Percentiles rank a stretch among this genome's conserved stretches.
Evolutionary conservation across 2,329 filamentous ascomycete genomes (phyloP).

Genomic region (Aureobasidium melanogenum): DNA sequence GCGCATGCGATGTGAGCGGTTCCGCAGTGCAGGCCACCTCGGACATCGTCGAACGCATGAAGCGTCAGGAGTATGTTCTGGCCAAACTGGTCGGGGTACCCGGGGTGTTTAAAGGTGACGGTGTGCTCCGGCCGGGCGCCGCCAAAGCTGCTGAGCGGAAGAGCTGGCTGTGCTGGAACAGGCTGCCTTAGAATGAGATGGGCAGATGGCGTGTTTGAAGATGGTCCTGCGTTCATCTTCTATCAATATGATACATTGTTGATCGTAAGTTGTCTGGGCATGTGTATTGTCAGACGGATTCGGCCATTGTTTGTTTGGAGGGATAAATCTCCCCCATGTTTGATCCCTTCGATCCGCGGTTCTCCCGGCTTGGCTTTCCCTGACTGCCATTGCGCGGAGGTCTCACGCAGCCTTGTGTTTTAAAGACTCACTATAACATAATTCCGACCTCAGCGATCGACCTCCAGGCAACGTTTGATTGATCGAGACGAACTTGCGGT

Average conservation of each 20-base stretch:
- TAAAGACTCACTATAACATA: too few relatives aligned
- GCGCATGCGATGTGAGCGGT: conserved; percentile 11
- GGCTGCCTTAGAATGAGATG: background rate
- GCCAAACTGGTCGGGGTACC: conserved; percentile 10
- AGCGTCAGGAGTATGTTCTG: conserved; percentile 13
- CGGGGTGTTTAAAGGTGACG: conserved; percentile 12
- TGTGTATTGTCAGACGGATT: background rate
- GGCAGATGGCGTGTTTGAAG: background rate
- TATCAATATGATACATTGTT: background rate
- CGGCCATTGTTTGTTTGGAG: background rate
- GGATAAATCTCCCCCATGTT: background rate
- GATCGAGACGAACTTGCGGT: too few relatives aligned
- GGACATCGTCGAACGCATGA: conserved; percentile 7
- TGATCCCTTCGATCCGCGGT: background rate
- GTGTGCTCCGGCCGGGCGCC: background rate
- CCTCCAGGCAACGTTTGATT: too few relatives aligned
- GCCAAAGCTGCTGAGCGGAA: background rate
- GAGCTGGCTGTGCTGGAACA: background rate
- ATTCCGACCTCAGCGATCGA: too few relatives aligned
- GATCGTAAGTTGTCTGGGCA: background rate
- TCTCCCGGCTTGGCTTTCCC: background rate
- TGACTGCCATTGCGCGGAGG: background rate
- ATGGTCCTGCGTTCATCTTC: background rate
- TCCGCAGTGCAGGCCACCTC: conserved; percentile 11
- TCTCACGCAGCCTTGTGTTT: too few relatives aligned